Conservation (phyloP, 805 yeast genomes). For the Wickerhamiella occidentalis region DNA sequence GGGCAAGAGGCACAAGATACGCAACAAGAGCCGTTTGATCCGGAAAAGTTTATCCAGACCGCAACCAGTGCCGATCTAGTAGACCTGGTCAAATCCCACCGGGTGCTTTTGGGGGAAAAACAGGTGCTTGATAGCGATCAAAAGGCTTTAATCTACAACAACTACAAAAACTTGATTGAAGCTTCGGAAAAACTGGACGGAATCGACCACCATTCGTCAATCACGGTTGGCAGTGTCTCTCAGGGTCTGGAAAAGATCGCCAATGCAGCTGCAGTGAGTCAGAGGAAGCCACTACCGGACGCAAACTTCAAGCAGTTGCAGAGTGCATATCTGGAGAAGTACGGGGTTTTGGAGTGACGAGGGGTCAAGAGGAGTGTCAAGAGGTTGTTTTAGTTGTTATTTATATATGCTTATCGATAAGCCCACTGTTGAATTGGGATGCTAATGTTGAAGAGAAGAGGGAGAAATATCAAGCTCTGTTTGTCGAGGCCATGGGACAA, state of each 20-base stretch:
- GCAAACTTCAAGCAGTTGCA: background rate
- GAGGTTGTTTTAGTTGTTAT: background rate
- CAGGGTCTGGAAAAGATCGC: background rate
- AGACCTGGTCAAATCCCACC: conserved; percentile 21
- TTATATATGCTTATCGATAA: conserved; percentile 2
- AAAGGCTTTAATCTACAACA: conserved; percentile 31
- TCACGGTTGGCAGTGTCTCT: background rate
- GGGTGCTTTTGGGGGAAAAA: conserved; percentile 23
- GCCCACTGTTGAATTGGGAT: conserved; percentile 17
- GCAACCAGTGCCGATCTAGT: conserved; percentile 19
- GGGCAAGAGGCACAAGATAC: conserved; percentile 3
- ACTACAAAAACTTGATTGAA: conserved; percentile 28
- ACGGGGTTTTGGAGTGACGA: background rate
- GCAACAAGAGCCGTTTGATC: conserved; percentile 17
- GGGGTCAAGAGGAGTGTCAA: background rate
- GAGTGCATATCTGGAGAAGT: background rate
- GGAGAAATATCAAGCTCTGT: too few species aligned
- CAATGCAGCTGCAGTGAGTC: conserved; percentile 1
- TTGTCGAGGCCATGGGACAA: too few species aligned
- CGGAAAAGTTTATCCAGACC: conserved; percentile 18
- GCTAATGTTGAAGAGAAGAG: conserved; percentile 13
- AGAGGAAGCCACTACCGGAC: background rate
- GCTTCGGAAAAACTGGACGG: conserved; percentile 27
- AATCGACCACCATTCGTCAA: conserved; percentile 10
- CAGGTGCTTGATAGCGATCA: conserved; percentile 28